phyloP scores from a whole-genome alignment of 352 stramenopile species.

The Stephanocyclus meneghinianus region DNA sequence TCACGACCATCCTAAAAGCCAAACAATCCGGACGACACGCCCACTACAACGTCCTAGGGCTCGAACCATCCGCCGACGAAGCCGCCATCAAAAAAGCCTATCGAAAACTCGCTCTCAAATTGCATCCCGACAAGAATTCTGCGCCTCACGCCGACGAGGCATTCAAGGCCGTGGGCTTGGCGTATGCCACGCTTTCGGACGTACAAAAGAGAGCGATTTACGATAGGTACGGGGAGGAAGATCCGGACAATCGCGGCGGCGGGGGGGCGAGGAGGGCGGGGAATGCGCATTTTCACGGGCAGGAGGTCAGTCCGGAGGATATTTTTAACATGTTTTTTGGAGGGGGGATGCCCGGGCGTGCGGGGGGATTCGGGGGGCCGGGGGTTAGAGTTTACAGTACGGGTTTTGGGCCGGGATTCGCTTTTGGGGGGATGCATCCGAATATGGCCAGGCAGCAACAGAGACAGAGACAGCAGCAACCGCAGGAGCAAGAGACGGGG shows the following conservation, averaged over 20 bases:
- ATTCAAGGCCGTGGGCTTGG: slow-evolving; percentile 93
- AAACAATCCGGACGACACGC: slow-evolving; percentile 69
- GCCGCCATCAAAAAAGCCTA: slow-evolving; percentile 88
- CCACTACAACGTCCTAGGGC: slow-evolving; percentile 85
- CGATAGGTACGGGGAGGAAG: slow-evolving; percentile 80
- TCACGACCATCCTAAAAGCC: slow-evolving; percentile 65
- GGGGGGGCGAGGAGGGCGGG: slow-evolving; percentile 35
- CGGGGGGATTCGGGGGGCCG: slow-evolving; percentile 44
- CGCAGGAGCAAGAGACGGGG: slow-evolving; percentile 27
- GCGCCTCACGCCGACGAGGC: slow-evolving; percentile 94
- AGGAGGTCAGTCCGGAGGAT: slow-evolving; percentile 82
- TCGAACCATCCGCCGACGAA: slow-evolving; percentile 74
- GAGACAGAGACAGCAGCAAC: slow-evolving; percentile 27
- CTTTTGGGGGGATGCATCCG: slow-evolving; percentile 54
- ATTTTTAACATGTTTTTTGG: slow-evolving; percentile 88
- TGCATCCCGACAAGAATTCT: slow-evolving; percentile 94
- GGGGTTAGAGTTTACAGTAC: slow-evolving; percentile 73
- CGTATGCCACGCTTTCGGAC: slow-evolving; percentile 87
- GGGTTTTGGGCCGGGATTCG: slow-evolving; percentile 67
- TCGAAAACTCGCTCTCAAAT: slow-evolving; percentile 85
- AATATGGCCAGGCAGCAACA: slow-evolving; percentile 26
- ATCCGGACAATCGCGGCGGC: slow-evolving; percentile 79
- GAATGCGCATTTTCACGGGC: slow-evolving; percentile 59
- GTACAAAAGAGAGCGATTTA: slow-evolving; percentile 78
- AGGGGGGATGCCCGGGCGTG: slow-evolving; percentile 39